phyloP scores from a whole-genome alignment of 345 rosid genomes.

The Eucalyptus erythrocorys region DNA sequence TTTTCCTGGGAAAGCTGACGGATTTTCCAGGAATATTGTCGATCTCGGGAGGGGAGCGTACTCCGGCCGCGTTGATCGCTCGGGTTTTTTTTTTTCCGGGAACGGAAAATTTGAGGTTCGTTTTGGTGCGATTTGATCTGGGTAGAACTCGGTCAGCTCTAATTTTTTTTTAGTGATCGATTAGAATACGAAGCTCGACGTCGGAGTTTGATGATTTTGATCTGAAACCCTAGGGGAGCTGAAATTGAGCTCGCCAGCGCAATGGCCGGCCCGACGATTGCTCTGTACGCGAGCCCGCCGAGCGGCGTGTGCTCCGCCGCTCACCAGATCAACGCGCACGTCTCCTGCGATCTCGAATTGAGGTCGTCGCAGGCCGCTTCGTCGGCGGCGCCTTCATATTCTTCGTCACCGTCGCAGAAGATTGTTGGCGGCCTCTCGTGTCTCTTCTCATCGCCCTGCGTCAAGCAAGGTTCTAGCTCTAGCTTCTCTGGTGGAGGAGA shows the following conservation, averaged over 20 bases:
- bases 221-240: neutral
- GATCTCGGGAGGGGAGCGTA: neutral
- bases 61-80: neutral
- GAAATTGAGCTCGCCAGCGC: neutral
- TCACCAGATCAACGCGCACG: conserved; percentile 46
- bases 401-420: conserved; percentile 35
- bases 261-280: conserved; percentile 82
- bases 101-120: neutral
- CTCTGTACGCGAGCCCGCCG: conserved; percentile 69
- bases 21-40: neutral
- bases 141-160: neutral
- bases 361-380: conserved; percentile 30
- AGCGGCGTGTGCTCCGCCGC: conserved; percentile 33
- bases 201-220: neutral
- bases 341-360: conserved; percentile 55
- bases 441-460: conserved; percentile 47
- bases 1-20: neutral
- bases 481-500: conserved; percentile 36
- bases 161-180: neutral
- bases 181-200: neutral
- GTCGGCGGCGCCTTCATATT: conserved; percentile 19
- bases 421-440: conserved; percentile 68
- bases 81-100: neutral
- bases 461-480: conserved; percentile 27
- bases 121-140: neutral